Conservation (phyloP, 2,329 filamentous ascomycete genomes). For the Rhexocercosporidium sp. region DNA sequence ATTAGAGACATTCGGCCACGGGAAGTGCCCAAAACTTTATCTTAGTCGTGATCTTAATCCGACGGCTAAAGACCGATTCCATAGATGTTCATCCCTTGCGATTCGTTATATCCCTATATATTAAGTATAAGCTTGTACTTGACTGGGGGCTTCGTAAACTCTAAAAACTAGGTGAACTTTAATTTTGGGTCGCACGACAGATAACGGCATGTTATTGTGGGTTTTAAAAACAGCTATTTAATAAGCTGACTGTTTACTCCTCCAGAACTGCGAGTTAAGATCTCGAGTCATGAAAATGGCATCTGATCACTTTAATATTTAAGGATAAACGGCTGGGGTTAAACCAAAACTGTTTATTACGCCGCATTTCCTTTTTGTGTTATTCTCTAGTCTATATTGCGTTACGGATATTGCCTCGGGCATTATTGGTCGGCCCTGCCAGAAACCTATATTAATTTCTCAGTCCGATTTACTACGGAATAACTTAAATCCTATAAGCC, state of each 20-base stretch:
- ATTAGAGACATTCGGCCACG: neutral
- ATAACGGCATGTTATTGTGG: neutral
- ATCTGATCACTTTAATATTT: neutral
- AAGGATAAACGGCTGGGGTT: neutral
- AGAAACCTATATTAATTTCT: neutral
- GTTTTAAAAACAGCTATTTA: neutral
- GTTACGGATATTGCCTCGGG: neutral
- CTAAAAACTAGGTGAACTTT: neutral
- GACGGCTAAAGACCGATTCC: neutral
- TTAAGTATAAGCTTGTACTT: neutral
- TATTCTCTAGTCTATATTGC: neutral
- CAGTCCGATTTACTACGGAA: neutral
- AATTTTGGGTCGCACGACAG: neutral
- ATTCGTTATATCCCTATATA: neutral
- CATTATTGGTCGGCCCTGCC: neutral
- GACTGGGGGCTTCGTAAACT: neutral
- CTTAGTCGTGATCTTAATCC: neutral
- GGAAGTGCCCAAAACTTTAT: neutral
- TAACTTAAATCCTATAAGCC: neutral
- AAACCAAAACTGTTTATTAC: neutral
- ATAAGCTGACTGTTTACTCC: neutral
- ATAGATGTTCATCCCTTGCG: neutral
- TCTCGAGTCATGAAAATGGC: neutral
- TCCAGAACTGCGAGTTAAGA: neutral
- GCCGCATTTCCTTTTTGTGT: neutral